A percentile compares a stretch with the other conserved stretches of the same genome.
Conservation (phyloP, 495 filamentous ascomycete species). For the Aspergillus mulundensis region DNA sequence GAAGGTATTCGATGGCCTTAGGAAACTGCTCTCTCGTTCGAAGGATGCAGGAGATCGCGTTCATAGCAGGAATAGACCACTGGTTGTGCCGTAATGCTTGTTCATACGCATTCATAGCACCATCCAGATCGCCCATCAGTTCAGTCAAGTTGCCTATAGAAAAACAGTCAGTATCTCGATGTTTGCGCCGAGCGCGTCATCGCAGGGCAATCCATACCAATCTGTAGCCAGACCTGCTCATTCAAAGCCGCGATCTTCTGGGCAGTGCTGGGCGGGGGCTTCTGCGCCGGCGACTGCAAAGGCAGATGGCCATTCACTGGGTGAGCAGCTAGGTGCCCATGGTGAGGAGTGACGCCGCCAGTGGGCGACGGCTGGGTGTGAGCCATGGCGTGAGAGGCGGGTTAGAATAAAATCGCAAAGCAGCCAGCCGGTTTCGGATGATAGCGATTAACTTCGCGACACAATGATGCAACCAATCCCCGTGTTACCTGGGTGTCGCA, state of each 20-base stretch:
- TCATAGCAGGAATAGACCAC: constrained; percentile 91
- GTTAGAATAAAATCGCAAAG: constrained; percentile 6
- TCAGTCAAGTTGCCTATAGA: constrained; percentile 77
- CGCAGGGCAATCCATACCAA: constrained; percentile 57
- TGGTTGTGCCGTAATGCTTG: constrained; percentile 81
- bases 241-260: constrained; percentile 65
- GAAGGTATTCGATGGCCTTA: constrained; percentile 89
- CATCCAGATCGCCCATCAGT: constrained; percentile 80
- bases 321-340: constrained; percentile 47
- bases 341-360: constrained; percentile 44
- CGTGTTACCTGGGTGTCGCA: constrained; percentile 19
- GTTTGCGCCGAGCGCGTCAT: background rate
- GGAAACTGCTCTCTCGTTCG: constrained; percentile 89
- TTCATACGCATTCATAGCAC: constrained; percentile 84
- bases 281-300: constrained; percentile 51
- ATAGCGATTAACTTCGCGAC: constrained; percentile 31
- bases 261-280: constrained; percentile 48
- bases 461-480: constrained; percentile 36
- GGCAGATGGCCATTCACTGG: constrained; percentile 51
- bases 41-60: constrained; percentile 85
- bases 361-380: constrained; percentile 54
- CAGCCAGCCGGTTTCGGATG: constrained; percentile 6
- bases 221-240: constrained; percentile 88
- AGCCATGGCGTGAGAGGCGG: constrained; percentile 29
- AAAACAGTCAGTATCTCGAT: constrained; percentile 4